Percentiles rank a stretch among this genome's conserved stretches.
phyloP scores from a whole-genome alignment of 495 filamentous ascomycete species.

The Aspergillus leporis region DNA sequence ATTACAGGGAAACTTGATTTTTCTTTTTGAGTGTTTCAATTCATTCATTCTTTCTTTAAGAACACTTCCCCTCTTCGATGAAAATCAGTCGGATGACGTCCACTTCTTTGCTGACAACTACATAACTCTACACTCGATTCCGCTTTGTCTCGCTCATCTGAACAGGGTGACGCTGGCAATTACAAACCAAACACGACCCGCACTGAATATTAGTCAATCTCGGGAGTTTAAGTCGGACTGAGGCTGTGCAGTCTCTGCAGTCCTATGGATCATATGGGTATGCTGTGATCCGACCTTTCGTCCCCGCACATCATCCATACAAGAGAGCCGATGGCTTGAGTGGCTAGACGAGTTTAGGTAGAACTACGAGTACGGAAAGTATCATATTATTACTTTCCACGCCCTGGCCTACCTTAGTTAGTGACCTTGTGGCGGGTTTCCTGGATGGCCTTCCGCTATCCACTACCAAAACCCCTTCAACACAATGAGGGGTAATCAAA shows the following conservation, averaged over 20 bases:
- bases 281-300: slow-evolving; percentile 3
- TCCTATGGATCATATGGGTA: slow-evolving; percentile 4
- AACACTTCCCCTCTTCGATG: neutral
- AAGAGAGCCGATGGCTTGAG: slow-evolving; percentile 14
- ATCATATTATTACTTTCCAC: neutral
- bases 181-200: neutral
- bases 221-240: slow-evolving; percentile 16
- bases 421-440: slow-evolving; percentile 7
- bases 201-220: slow-evolving; percentile 13
- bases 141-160: slow-evolving; percentile 12
- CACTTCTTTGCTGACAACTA: neutral
- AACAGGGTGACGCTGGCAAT: slow-evolving; percentile 11
- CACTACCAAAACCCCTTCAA: neutral
- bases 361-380: neutral
- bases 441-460: neutral
- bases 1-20: neutral
- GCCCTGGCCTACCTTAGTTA: neutral
- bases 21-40: neutral
- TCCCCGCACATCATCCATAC: slow-evolving; percentile 18
- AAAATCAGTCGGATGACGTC: slow-evolving; percentile 20
- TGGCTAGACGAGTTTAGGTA: slow-evolving; percentile 7
- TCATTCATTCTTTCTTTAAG: neutral
- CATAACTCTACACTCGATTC: slow-evolving; percentile 5
- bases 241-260: slow-evolving; percentile 22
- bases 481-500: neutral